phyloP scores from a whole-genome alignment of 164 flowering plant species.

The Dillenia turbinata region DNA sequence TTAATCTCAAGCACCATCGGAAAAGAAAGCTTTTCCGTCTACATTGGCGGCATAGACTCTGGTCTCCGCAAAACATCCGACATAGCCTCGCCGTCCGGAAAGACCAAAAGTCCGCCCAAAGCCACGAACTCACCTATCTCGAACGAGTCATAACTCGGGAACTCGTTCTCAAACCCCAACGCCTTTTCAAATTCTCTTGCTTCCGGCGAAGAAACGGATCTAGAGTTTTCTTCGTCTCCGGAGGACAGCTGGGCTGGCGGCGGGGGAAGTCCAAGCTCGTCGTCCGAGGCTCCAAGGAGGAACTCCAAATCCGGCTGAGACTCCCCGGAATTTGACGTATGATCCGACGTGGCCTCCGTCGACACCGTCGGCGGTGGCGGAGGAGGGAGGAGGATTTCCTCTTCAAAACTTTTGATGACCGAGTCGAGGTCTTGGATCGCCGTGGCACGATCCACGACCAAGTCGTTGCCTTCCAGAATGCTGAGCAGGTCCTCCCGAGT shows the following conservation, averaged over 20 bases:
- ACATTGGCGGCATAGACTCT: constrained; percentile 24
- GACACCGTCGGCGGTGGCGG: constrained; percentile 3
- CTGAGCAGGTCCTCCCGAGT: constrained; percentile 10
- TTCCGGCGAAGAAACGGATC: constrained; percentile 5
- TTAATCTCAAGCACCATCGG: too few relatives aligned
- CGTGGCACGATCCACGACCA: constrained; percentile 10
- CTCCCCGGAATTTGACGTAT: constrained; percentile 22
- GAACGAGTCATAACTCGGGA: constrained; percentile 24
- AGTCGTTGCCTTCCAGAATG: too few relatives aligned
- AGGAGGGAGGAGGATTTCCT: constrained; percentile 25
- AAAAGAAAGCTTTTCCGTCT: not conserved
- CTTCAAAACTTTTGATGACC: constrained; percentile 42
- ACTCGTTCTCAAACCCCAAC: constrained; percentile 19
- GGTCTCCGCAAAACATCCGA: constrained; percentile 20
- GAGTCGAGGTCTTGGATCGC: constrained; percentile 31
- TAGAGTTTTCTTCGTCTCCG: constrained; percentile 6
- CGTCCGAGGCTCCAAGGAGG: constrained; percentile 52
- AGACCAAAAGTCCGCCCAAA: constrained; percentile 34
- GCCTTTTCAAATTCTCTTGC: constrained; percentile 12
- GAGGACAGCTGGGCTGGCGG: constrained; percentile 2
- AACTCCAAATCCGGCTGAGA: constrained; percentile 37
- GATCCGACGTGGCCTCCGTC: not conserved
- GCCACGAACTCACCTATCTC: constrained; percentile 22
- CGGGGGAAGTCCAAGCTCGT: constrained; percentile 53
- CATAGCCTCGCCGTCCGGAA: constrained; percentile 14